phyloP scores from a whole-genome alignment of 2,329 filamentous ascomycete species.

The Diaporthe eres region DNA sequence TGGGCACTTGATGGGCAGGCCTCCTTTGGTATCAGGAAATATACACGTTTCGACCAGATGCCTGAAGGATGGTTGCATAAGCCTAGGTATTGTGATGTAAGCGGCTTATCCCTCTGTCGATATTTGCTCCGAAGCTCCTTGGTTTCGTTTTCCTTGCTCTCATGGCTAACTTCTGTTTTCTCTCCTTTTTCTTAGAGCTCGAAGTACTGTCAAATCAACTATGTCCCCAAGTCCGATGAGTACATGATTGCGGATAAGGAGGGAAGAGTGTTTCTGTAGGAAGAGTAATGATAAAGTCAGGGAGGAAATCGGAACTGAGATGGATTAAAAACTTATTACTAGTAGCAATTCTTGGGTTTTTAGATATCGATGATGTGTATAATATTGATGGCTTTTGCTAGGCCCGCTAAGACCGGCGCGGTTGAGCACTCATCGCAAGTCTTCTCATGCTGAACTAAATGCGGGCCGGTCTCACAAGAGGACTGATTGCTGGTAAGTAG shows the following conservation, averaged over 20 bases:
- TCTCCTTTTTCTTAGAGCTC: neutral
- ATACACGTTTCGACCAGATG: neutral
- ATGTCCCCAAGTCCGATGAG: neutral
- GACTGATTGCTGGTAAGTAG: too few species aligned
- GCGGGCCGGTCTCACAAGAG: too few species aligned
- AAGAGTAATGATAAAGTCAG: neutral
- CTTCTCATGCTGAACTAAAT: too few species aligned
- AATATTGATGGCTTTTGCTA: too few species aligned
- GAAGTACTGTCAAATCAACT: neutral
- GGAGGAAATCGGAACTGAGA: too few species aligned
- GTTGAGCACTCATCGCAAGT: too few species aligned
- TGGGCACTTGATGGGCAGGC: neutral
- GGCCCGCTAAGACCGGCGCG: too few species aligned
- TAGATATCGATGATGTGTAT: too few species aligned
- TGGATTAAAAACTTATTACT: too few species aligned
- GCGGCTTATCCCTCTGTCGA: neutral
- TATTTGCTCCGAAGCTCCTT: neutral
- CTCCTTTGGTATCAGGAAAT: conserved; percentile 4
- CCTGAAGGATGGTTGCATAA: neutral
- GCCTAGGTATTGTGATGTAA: neutral
- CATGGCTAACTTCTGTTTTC: neutral
- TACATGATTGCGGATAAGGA: neutral
- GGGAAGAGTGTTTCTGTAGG: neutral
- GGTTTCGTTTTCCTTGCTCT: neutral
- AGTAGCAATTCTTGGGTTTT: too few species aligned